A percentile compares a stretch with the other conserved stretches of the same genome.
Evolutionary conservation across 148 eudicot genomes (phyloP).

Genomic region (Camellia granthamiana): DNA sequence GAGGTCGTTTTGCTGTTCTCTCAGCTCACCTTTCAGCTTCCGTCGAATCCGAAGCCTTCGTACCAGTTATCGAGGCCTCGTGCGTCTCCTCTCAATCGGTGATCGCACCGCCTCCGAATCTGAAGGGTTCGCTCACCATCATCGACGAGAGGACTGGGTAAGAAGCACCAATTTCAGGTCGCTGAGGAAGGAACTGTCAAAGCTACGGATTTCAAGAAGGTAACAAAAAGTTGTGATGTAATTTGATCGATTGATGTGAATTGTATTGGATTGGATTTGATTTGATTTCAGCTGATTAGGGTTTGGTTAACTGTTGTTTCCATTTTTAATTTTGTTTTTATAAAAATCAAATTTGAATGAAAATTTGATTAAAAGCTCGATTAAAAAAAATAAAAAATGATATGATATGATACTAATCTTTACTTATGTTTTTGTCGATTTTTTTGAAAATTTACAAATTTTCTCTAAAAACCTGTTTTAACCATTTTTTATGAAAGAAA

Average conservation of each 20-base stretch:
- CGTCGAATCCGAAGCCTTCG: conserved; percentile 18
- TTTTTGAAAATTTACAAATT: too few species aligned
- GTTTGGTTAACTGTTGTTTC: too few species aligned
- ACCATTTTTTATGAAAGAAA: too few species aligned
- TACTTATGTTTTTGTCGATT: too few species aligned
- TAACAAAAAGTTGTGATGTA: conserved; percentile 13
- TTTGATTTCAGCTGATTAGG: conserved; percentile 1
- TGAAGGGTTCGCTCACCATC: conserved; percentile 60
- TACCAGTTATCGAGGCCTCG: conserved; percentile 39
- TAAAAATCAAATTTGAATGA: too few species aligned
- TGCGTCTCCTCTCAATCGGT: conserved; percentile 48
- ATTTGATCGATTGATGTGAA: neutral
- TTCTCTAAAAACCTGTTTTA: too few species aligned
- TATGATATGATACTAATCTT: too few species aligned
- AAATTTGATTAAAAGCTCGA: too few species aligned
- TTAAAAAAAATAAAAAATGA: too few species aligned
- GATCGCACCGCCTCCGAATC: conserved; percentile 64
- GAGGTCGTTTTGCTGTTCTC: conserved; percentile 70
- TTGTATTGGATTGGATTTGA: neutral
- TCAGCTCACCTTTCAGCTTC: conserved; percentile 64
- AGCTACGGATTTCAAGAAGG: conserved; percentile 93
- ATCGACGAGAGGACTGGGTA: conserved; percentile 90
- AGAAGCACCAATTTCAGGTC: conserved; percentile 64
- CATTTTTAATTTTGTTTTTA: too few species aligned
- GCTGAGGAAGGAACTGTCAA: conserved; percentile 76